phyloP scores from a whole-genome alignment of 805 yeast species.

The Candida sanyiensis region DNA sequence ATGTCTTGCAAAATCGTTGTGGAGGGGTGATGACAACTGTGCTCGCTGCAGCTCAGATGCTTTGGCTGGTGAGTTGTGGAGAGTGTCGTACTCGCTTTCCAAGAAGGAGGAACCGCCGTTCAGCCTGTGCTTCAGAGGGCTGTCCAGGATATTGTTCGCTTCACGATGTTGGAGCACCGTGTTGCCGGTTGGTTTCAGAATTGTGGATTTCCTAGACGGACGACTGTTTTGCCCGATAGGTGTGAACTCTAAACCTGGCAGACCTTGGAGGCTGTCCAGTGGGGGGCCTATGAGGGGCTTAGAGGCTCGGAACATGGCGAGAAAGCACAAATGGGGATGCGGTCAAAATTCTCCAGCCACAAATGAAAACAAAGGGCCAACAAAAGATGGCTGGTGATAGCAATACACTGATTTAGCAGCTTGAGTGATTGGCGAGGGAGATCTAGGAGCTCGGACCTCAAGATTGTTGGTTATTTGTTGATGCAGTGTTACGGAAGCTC shows the following conservation, averaged over 20 bases:
- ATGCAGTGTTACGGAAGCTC: too few relatives aligned
- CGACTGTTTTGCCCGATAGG: constrained; percentile 32
- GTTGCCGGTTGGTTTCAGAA: not conserved
- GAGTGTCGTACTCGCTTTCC: constrained; percentile 21
- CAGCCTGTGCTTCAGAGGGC: constrained; percentile 18
- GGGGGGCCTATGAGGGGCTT: constrained; percentile 30
- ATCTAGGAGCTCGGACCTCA: too few relatives aligned
- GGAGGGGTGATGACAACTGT: constrained; percentile 18
- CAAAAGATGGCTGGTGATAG: too few relatives aligned
- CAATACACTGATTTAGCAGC: too few relatives aligned
- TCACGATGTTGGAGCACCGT: constrained; percentile 2
- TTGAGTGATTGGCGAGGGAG: too few relatives aligned
- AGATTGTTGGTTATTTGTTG: too few relatives aligned
- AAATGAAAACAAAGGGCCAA: too few relatives aligned
- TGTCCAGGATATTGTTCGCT: constrained; percentile 15
- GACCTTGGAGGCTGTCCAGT: constrained; percentile 14
- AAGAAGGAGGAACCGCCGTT: constrained; percentile 26
- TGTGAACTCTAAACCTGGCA: constrained; percentile 33
- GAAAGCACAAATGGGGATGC: too few relatives aligned
- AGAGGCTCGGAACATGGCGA: constrained; percentile 23
- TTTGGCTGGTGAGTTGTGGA: constrained; percentile 14
- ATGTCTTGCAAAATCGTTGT: constrained; percentile 15
- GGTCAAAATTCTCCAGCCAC: too few relatives aligned
- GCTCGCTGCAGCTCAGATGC: not conserved
- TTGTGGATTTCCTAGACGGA: not conserved